Percentiles rank a stretch among this genome's conserved stretches.
phyloP scores from a whole-genome alignment of 192 early-diverging fungal genomes.

The Piromyces sp. region DNA sequence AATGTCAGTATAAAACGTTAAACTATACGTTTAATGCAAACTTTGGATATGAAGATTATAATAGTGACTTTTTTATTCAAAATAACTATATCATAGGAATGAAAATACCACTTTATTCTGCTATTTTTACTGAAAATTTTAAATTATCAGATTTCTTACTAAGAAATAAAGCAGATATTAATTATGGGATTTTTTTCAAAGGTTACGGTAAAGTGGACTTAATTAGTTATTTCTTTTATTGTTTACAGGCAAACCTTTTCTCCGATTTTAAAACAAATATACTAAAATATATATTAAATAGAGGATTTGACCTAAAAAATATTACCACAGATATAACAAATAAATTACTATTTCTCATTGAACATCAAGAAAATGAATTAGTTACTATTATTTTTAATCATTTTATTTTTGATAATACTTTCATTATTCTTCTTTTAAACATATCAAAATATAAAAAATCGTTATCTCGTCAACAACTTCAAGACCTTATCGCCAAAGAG shows the following conservation, averaged over 20 bases:
- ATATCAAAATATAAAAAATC: neutral
- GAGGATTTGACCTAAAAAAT: neutral
- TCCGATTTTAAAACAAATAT: neutral
- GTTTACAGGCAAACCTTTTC: neutral
- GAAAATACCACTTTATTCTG: neutral
- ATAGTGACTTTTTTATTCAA: neutral
- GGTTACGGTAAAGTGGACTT: neutral
- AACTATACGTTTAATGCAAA: neutral
- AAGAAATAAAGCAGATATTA: neutral
- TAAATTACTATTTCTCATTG: neutral
- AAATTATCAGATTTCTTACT: neutral
- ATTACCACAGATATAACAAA: neutral
- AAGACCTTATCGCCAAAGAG: neutral
- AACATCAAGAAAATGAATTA: neutral
- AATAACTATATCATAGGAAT: neutral
- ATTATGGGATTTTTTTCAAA: too few relatives aligned
- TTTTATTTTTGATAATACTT: neutral
- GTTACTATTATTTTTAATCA: neutral
- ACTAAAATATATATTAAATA: neutral
- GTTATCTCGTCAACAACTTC: neutral
- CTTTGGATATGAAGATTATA: neutral
- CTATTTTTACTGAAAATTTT: neutral
- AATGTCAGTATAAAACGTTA: neutral
- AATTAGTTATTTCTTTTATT: neutral
- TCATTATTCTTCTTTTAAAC: neutral